Evolutionary conservation across 2,329 filamentous ascomycete genomes (phyloP), one percentile per base, ranked within the genome.

Genomic region (Pezizomycotina sp.): DNA sequence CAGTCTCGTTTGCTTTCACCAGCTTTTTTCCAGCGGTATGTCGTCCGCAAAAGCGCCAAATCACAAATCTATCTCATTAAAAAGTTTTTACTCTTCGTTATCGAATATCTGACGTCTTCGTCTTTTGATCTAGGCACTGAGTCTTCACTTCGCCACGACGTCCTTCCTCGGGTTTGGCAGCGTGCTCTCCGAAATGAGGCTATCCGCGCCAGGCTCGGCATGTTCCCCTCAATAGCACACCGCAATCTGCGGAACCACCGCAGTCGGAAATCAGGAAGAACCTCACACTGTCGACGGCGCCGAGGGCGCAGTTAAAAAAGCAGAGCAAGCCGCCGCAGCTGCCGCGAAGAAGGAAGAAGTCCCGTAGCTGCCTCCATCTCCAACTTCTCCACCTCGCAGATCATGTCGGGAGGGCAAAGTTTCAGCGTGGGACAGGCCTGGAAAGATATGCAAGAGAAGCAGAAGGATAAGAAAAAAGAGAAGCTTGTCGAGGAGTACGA

Each of bases 1-100:
- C 55, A 5, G 21, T 75, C 2, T 62, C 68, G 5, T 56, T 69
- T 19, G 2, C 58, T 4, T 60, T 77, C 51, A 72, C 71, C 34
- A 49, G 58, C 8, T 66, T 58, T 43, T 64, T 67, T 52, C 65
- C 71, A 0, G 63, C 46, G 57, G 56, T 45, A 50, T 64, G 28
- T 56, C 56, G n/a, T n/a, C n/a, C n/a, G n/a, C n/a, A n/a, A n/a
- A n/a, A n/a, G n/a, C n/a, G n/a, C n/a, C n/a, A n/a, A n/a, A n/a
- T n/a, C n/a, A n/a, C n/a, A n/a, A n/a, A n/a, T n/a, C n/a, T n/a
- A n/a, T n/a, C n/a, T n/a, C n/a, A n/a, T n/a, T n/a, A n/a, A n/a
- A n/a, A n/a, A n/a, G n/a, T n/a, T n/a, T n/a, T n/a, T n/a, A n/a
- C n/a, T n/a, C n/a, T n/a, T n/a, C n/a, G n/a, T n/a, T n/a, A n/a